A percentile compares a stretch with the other conserved stretches of the same genome.
phyloP scores from a whole-genome alignment of 2,329 filamentous ascomycete genomes.

The Fusarium tuaranense region DNA sequence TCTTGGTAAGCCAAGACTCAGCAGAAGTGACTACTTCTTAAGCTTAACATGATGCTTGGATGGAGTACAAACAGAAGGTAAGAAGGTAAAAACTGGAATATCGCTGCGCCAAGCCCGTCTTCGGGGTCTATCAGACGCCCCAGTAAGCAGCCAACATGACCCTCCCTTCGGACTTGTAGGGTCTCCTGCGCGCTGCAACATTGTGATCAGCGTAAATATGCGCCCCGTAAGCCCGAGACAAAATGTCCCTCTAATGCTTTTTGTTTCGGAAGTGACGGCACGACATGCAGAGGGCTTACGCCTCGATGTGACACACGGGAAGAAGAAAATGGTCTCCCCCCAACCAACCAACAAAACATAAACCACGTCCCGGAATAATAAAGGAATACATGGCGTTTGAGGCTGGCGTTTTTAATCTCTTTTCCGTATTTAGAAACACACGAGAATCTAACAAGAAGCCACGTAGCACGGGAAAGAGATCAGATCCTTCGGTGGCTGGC shows the following conservation, averaged over 20 bases:
- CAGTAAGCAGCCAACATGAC: background rate
- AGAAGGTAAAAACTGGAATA: background rate
- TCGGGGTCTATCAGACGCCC: background rate
- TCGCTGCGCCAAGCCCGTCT: constrained; percentile 1
- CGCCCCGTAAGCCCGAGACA: constrained; percentile 6
- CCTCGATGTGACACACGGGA: constrained; percentile 10
- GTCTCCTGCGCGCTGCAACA: background rate
- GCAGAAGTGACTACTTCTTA: constrained; percentile 9
- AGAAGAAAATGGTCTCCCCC: background rate
- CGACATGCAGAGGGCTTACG: constrained; percentile 14
- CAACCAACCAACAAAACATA: background rate
- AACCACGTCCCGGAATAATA: background rate
- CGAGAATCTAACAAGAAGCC: background rate
- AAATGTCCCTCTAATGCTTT: background rate
- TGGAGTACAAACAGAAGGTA: background rate
- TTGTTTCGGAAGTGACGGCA: constrained; percentile 18
- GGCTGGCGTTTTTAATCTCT: background rate
- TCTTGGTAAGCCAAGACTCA: constrained; percentile 24
- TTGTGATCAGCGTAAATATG: constrained; percentile 2
- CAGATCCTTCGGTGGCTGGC: background rate
- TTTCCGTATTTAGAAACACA: background rate
- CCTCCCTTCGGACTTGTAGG: background rate
- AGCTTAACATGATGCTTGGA: constrained; percentile 35
- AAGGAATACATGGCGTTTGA: background rate
- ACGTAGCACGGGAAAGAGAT: background rate